A percentile compares a stretch with the other conserved stretches of the same genome.
phyloP scores from a whole-genome alignment of 371 early-diverging fungal genomes.

The Circinella minor region DNA sequence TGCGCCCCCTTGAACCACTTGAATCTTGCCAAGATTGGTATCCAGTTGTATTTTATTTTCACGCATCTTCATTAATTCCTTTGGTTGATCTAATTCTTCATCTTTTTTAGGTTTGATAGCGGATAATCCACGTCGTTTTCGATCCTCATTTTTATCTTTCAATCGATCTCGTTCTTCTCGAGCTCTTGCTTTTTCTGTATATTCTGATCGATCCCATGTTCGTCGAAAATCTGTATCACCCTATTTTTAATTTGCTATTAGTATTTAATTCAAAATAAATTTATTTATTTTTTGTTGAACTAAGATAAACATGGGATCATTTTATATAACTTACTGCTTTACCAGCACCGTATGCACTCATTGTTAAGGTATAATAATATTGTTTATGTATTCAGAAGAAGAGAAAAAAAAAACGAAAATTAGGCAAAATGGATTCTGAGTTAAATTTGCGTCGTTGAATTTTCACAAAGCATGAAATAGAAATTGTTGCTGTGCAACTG shows the following conservation, averaged over 20 bases:
- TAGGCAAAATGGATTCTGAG: too few species aligned
- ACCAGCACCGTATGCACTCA: constrained; percentile 25
- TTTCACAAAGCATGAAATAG: too few species aligned
- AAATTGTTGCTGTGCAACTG: too few species aligned
- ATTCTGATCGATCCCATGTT: constrained; percentile 71
- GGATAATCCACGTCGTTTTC: constrained; percentile 39
- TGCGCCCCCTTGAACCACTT: constrained; percentile 72
- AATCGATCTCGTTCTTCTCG: constrained; percentile 51
- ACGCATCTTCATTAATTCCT: constrained; percentile 38
- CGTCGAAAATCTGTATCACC: constrained; percentile 62
- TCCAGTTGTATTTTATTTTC: constrained; percentile 71
- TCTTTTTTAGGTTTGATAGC: constrained; percentile 34
- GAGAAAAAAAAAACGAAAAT: too few species aligned
- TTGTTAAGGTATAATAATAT: background rate
- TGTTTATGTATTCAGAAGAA: background rate
- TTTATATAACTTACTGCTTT: constrained; percentile 18
- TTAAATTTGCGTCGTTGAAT: too few species aligned
- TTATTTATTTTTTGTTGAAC: background rate
- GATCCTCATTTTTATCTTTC: constrained; percentile 45
- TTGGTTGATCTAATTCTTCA: constrained; percentile 30
- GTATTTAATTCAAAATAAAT: background rate
- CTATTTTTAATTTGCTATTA: constrained; percentile 16
- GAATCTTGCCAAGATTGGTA: constrained; percentile 79
- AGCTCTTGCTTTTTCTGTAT: constrained; percentile 52
- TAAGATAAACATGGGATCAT: background rate